Evolutionary conservation across 257 asterid genomes (phyloP).

Genomic region (Solanum boliviense): DNA sequence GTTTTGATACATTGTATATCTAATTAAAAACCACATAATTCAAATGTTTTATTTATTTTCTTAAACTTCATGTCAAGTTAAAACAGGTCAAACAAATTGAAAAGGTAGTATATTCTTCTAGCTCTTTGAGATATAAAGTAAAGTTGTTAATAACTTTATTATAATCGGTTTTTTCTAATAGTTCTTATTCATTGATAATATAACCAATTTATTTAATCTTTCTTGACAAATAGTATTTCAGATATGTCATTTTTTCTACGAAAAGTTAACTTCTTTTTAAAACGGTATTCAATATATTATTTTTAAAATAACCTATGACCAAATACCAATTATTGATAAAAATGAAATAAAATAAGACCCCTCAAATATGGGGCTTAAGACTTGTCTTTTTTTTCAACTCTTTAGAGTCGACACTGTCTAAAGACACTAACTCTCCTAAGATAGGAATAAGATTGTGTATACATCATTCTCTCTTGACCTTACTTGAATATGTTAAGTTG

Average conservation of each 20-base stretch:
- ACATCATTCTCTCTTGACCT: neutral
- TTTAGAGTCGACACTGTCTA: too few relatives aligned
- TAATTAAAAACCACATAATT: too few relatives aligned
- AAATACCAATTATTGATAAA: too few relatives aligned
- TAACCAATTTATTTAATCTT: neutral
- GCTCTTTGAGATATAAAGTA: too few relatives aligned
- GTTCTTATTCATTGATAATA: neutral
- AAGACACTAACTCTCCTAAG: neutral
- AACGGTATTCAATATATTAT: neutral
- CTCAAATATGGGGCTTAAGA: too few relatives aligned
- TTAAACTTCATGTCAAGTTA: too few relatives aligned
- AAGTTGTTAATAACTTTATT: neutral
- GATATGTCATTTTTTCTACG: neutral
- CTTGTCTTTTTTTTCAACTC: neutral
- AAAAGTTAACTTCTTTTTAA: neutral
- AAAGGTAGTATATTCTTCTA: neutral
- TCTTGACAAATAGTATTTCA: neutral
- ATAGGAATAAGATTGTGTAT: neutral
- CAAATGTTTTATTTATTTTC: too few relatives aligned
- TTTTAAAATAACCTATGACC: too few relatives aligned
- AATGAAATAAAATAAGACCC: neutral
- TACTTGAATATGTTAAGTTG: too few relatives aligned
- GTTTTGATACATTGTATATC: too few relatives aligned
- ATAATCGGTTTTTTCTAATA: too few relatives aligned
- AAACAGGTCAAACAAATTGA: too few relatives aligned